Evolutionary conservation across 176 grass and related monocot genomes (phyloP).

Genomic region (Phyllostachys edulis): DNA sequence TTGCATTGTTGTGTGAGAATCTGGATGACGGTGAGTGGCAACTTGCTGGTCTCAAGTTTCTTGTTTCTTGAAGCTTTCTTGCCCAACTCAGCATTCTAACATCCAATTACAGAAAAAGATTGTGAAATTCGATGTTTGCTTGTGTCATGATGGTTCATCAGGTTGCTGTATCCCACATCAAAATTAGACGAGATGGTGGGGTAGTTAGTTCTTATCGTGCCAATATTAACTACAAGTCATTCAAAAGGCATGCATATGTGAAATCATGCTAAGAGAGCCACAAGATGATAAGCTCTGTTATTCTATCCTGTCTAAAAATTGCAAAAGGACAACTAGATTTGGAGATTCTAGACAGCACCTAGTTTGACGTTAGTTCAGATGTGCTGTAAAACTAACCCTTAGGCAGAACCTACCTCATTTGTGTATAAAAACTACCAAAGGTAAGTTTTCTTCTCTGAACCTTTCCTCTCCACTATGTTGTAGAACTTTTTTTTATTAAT

Average conservation of each 20-base stretch:
- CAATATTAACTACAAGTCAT: constrained; percentile 16
- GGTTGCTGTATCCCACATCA: not conserved
- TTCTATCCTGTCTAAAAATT: constrained; percentile 35
- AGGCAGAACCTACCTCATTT: constrained; percentile 5
- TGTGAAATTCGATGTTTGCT: constrained; percentile 23
- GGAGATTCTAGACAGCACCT: constrained; percentile 1
- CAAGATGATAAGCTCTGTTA: constrained; percentile 25
- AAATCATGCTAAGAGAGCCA: constrained; percentile 2
- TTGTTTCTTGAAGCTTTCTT: constrained; percentile 30
- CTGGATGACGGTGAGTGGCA: not conserved
- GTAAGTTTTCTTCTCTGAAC: not conserved
- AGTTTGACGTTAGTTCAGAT: constrained; percentile 10
- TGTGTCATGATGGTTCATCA: constrained; percentile 12
- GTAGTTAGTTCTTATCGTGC: constrained; percentile 35
- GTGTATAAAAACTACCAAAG: not conserved
- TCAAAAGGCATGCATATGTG: constrained; percentile 18
- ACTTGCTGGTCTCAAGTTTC: not conserved
- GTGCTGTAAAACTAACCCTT: constrained; percentile 15
- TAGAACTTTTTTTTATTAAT: too few relatives aligned
- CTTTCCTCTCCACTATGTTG: not conserved
- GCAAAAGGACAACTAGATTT: not conserved
- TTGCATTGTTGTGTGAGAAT: constrained; percentile 1
- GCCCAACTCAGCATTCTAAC: not conserved
- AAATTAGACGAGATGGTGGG: constrained; percentile 31
- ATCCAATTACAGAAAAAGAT: constrained; percentile 26